Percentiles rank a stretch among this genome's conserved stretches.
Evolutionary conservation across 2,329 filamentous ascomycete genomes (phyloP).

Genomic region (Cercospora citrullina): DNA sequence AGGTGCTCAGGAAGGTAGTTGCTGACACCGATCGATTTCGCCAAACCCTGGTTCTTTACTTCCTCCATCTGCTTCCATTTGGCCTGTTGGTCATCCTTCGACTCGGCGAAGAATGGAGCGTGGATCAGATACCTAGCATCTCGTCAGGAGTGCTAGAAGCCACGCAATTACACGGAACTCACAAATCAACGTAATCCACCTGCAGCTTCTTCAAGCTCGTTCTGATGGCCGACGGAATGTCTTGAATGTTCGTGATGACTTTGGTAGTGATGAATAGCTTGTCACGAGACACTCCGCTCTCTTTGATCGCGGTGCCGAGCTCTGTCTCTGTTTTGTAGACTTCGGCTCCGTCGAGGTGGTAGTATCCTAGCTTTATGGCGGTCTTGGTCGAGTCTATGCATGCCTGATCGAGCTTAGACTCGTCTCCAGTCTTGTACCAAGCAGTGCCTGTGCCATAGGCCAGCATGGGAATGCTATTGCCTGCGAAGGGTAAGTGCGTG

Average conservation of each 20-base stretch:
- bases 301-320: constrained; percentile 49
- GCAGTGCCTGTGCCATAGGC: constrained; percentile 73
- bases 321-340: constrained; percentile 55
- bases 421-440: constrained; percentile 56
- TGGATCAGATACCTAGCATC: constrained; percentile 56
- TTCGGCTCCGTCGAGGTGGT: constrained; percentile 74
- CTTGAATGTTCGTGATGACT: constrained; percentile 52
- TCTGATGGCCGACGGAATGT: constrained; percentile 58
- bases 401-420: constrained; percentile 57
- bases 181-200: constrained; percentile 64
- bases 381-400: constrained; percentile 58
- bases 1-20: constrained; percentile 60
- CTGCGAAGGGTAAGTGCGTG: background rate
- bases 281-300: constrained; percentile 46
- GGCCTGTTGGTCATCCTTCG: constrained; percentile 55
- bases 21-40: constrained; percentile 63
- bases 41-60: constrained; percentile 57
- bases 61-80: constrained; percentile 63
- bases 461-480: constrained; percentile 69
- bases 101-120: constrained; percentile 58
- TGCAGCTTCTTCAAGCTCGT: constrained; percentile 60
- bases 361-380: constrained; percentile 69
- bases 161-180: constrained; percentile 1
- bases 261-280: constrained; percentile 60
- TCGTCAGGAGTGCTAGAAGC: background rate